Evolutionary conservation across 176 grass and related monocot species (phyloP).

Genomic region (Oryza australiensis): DNA sequence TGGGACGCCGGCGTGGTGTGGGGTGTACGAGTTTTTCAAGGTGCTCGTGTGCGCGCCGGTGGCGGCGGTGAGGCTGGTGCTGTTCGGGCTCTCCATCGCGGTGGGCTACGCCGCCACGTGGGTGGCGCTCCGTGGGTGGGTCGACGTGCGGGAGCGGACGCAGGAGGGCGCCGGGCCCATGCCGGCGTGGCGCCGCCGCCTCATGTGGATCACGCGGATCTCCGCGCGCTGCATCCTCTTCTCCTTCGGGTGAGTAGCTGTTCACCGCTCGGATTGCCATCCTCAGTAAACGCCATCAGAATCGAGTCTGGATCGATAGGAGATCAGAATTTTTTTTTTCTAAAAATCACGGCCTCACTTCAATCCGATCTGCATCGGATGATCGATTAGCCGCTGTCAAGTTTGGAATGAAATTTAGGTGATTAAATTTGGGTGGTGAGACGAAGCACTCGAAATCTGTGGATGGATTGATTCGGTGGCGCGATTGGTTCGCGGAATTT

Average conservation of each 20-base stretch:
- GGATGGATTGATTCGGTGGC: conserved; percentile 5
- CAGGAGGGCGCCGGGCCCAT: conserved; percentile 54
- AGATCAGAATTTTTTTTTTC: not conserved
- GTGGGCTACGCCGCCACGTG: conserved; percentile 72
- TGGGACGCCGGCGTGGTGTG: conserved; percentile 58
- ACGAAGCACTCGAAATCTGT: not conserved
- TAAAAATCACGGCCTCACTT: not conserved
- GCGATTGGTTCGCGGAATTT: conserved; percentile 30
- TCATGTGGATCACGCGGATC: conserved; percentile 97
- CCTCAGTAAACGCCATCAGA: not conserved
- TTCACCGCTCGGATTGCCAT: not conserved
- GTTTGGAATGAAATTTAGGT: not conserved
- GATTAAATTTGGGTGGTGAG: conserved; percentile 33
- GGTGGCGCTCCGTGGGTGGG: conserved; percentile 76
- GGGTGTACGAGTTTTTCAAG: conserved; percentile 61
- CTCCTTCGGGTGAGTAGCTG: conserved; percentile 74
- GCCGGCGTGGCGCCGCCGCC: conserved; percentile 65
- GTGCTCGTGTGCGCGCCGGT: conserved; percentile 64
- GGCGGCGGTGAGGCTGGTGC: conserved; percentile 49
- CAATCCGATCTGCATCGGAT: conserved; percentile 17
- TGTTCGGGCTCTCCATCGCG: conserved; percentile 73
- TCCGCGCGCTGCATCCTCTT: conserved; percentile 92
- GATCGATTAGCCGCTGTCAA: not conserved
- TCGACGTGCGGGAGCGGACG: conserved; percentile 33
- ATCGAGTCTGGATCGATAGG: not conserved